These are phyloP conservation scores for Moricandia arvensis DNA, from an alignment of 345 rosid species.

Conservation along the genomic window DNA sequence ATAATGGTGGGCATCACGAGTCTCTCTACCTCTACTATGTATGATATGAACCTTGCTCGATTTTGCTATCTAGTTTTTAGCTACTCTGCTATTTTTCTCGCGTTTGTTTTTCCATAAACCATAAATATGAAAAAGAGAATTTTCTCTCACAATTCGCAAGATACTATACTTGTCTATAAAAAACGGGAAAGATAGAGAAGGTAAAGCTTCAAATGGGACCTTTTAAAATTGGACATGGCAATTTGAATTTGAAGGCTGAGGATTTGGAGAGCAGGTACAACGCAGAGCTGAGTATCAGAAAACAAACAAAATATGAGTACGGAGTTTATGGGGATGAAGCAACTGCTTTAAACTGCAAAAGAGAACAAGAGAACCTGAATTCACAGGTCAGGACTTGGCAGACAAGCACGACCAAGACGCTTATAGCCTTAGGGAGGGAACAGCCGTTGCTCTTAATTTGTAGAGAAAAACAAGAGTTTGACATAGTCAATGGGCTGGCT, in stretches of 20 bases:
- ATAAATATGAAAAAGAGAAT: background rate
- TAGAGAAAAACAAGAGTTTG: slow-evolving; percentile 8
- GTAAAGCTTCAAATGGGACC: slow-evolving; percentile 20
- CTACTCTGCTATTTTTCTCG: background rate
- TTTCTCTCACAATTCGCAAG: background rate
- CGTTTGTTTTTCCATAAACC: background rate
- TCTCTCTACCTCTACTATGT: background rate
- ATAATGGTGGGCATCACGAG: too few species aligned
- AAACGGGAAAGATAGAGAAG: slow-evolving; percentile 14
- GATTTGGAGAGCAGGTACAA: too few species aligned
- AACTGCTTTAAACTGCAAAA: background rate
- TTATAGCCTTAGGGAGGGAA: background rate
- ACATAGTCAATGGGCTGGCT: background rate
- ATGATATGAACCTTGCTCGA: background rate
- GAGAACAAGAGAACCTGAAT: slow-evolving; percentile 4
- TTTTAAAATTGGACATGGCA: background rate
- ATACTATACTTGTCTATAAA: background rate
- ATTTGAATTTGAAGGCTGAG: slow-evolving; percentile 7
- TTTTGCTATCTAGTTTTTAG: background rate
- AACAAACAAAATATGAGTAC: too few species aligned
- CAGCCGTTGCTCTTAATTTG: background rate
- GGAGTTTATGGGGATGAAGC: slow-evolving; percentile 1
- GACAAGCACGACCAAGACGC: background rate
- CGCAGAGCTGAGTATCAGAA: too few species aligned
- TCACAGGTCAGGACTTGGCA: slow-evolving; percentile 6